Evolutionary conservation across 2,329 filamentous ascomycete species (phyloP), one percentile per base, ranked within the genome.

Genomic region (Aspergillus fijiensis): DNA sequence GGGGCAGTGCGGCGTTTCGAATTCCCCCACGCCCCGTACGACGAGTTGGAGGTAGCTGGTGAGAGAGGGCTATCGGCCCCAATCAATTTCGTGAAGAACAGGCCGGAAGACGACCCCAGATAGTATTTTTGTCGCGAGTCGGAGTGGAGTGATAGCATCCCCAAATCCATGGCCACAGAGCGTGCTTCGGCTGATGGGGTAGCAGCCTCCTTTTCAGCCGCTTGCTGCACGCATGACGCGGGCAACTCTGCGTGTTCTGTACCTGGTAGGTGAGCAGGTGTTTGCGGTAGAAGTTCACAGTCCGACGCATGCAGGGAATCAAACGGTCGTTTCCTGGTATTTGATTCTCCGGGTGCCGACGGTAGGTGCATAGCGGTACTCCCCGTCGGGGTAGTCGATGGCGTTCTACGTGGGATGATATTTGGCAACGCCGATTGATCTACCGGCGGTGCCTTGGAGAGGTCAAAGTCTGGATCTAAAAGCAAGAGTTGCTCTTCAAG

Each of bases 61-160:
- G 55, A 51, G 14, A 19, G 49, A 51, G 48, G 39, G n/a, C 51
- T 61, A 27, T 64, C 59, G 23, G 60, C 45, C 2, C 67, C 66
- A 21, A 71, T 64, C 12, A 72, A 29, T 53, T 68, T 72, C 0
- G 74, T 70, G 58, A 77, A 76, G 0, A 78, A 62, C 0, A 74
- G 65, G 0, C 75, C 76, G 2, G 75, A 77, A 1, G 74, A 77
- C 1, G 76, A 76, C 4, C 75, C 75, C 3, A 76, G 67, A 55
- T 77, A 77, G 49, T 77, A 74, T 45, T 68, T 69, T 33, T 77
- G 75, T n/a, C 68, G 65, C 1, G 73, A 73, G 54, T 78, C 75
- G 0, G 75, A 74, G 51, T 77, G 74, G 11, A 78, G 67, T 2
- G 75, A 75, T 9, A 77, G 63, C 66, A 77, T 72, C 0, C 75